phyloP scores from a whole-genome alignment of 176 grass and related monocot species.

The maize (Zea mays) region DNA sequence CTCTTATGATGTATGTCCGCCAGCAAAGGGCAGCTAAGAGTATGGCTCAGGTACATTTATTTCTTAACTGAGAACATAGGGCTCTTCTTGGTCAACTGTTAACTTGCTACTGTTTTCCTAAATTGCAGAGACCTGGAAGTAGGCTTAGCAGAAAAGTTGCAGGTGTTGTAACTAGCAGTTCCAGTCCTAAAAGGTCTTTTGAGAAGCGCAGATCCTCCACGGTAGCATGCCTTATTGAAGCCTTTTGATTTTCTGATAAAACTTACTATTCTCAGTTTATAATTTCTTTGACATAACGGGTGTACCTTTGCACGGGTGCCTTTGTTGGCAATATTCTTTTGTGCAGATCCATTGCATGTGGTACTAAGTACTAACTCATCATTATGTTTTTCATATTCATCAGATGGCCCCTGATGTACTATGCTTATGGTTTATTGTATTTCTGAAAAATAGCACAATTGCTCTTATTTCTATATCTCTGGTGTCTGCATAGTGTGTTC shows the following conservation, averaged over 20 bases:
- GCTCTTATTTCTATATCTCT: slow-evolving; percentile 8
- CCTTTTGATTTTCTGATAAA: neutral
- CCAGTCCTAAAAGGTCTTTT: slow-evolving; percentile 64
- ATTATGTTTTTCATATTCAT: slow-evolving; percentile 7
- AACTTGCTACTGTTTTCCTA: slow-evolving; percentile 15
- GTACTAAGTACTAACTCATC: neutral
- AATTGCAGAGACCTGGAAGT: slow-evolving; percentile 64
- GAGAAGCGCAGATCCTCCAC: slow-evolving; percentile 70
- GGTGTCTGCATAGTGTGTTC: neutral
- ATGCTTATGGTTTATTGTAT: neutral
- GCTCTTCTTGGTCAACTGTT: slow-evolving; percentile 20
- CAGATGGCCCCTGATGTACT: neutral
- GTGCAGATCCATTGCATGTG: neutral
- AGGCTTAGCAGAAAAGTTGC: slow-evolving; percentile 71
- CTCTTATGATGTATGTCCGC: slow-evolving; percentile 90
- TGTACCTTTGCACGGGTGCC: neutral
- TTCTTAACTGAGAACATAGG: neutral
- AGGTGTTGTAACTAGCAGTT: slow-evolving; percentile 60
- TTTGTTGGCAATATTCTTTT: neutral
- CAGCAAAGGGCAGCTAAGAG: slow-evolving; percentile 90
- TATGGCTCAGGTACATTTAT: slow-evolving; percentile 60
- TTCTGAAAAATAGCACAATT: neutral
- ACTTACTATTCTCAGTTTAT: slow-evolving; percentile 4
- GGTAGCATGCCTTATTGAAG: slow-evolving; percentile 47
- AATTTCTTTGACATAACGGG: slow-evolving; percentile 2